Evolutionary conservation across 768 basidiomycete species (phyloP).

Genomic region (Agrocybe praecox): DNA sequence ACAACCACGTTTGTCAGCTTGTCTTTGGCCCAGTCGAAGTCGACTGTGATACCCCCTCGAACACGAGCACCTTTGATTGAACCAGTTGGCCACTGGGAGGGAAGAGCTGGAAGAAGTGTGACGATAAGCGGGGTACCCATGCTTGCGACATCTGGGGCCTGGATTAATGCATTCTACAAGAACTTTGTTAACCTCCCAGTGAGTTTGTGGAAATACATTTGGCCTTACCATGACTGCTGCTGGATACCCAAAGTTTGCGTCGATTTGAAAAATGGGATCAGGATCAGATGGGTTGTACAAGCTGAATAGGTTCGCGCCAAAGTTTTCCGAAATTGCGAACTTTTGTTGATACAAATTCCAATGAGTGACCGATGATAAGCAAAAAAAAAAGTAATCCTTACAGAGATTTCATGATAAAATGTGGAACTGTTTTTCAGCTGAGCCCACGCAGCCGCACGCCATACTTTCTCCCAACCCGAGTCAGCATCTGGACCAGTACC

Average conservation of each 20-base stretch:
- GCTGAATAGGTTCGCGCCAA: constrained; percentile 67
- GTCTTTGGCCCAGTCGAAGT: constrained; percentile 51
- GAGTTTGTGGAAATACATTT: not conserved
- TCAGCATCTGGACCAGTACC: constrained; percentile 76
- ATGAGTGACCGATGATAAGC: not conserved
- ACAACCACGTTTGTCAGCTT: constrained; percentile 35
- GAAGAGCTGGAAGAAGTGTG: constrained; percentile 67
- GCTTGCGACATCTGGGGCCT: constrained; percentile 66
- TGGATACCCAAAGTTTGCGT: constrained; percentile 74
- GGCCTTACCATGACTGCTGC: constrained; percentile 67
- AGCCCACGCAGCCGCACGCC: constrained; percentile 78
- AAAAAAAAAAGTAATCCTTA: constrained; percentile 30
- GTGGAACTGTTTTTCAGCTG: constrained; percentile 57
- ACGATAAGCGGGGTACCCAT: constrained; percentile 52
- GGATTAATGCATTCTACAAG: constrained; percentile 58
- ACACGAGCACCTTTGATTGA: constrained; percentile 63
- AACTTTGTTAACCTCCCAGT: not conserved
- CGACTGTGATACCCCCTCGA: constrained; percentile 62
- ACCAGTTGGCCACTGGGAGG: constrained; percentile 61
- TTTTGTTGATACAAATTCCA: constrained; percentile 22
- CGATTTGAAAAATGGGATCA: constrained; percentile 72
- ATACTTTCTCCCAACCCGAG: constrained; percentile 79
- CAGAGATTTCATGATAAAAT: constrained; percentile 70
- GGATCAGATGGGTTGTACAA: constrained; percentile 53
- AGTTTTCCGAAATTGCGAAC: constrained; percentile 65